Conservation (phyloP, 192 early-diverging fungal genomes). For the Backusella macrospora region DNA sequence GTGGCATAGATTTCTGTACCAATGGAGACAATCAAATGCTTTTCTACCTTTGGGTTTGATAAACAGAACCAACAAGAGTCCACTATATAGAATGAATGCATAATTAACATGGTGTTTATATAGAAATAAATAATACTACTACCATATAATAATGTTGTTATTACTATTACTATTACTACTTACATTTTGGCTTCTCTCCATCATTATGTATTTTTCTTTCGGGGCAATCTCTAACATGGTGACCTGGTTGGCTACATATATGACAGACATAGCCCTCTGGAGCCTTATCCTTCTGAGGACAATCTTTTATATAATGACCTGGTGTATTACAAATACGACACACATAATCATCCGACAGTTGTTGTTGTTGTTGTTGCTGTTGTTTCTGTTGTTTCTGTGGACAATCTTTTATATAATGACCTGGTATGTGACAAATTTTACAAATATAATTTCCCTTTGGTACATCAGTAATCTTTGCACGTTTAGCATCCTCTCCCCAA, state of each 20-base stretch:
- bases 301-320: conserved; percentile 60
- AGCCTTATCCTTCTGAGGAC: conserved; percentile 25
- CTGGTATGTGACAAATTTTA: conserved; percentile 53
- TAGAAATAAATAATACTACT: conserved; percentile 26
- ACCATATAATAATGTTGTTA: background rate
- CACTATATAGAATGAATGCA: conserved; percentile 25
- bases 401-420: conserved; percentile 57
- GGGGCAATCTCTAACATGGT: conserved; percentile 68
- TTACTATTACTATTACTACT: too few relatives aligned
- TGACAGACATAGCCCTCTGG: conserved; percentile 64
- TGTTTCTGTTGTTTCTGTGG: conserved; percentile 14
- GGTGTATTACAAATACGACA: conserved; percentile 55
- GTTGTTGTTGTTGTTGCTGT: conserved; percentile 38
- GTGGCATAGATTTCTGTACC: conserved; percentile 81
- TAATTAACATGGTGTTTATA: background rate
- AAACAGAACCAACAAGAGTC: conserved; percentile 95
- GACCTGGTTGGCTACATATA: conserved; percentile 64
- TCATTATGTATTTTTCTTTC: conserved; percentile 32
- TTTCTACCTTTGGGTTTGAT: conserved; percentile 85
- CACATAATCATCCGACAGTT: conserved; percentile 39
- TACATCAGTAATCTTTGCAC: conserved; percentile 26
- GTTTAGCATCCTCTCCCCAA: conserved; percentile 41
- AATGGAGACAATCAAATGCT: conserved; percentile 88
- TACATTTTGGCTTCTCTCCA: conserved; percentile 12
- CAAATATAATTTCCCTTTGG: conserved; percentile 44